These are phyloP conservation scores for Alternaria postmessia DNA, from an alignment of 2,329 filamentous ascomycete genomes.

Conservation along the genomic window DNA sequence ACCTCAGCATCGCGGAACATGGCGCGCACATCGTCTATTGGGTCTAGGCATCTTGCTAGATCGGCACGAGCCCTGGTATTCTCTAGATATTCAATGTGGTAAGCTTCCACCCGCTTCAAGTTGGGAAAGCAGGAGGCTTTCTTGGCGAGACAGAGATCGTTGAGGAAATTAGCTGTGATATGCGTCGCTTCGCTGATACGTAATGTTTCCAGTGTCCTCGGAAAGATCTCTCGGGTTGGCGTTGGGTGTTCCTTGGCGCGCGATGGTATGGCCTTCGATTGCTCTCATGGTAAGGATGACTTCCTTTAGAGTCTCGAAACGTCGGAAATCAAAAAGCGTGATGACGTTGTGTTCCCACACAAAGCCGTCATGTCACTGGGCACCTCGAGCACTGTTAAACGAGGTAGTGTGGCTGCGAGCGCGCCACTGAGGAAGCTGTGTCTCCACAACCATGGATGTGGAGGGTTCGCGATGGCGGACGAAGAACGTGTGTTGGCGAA, in stretches of 20 bases:
- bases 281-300: slow-evolving; percentile 24
- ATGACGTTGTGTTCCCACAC: background rate
- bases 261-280: slow-evolving; percentile 4
- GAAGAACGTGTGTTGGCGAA: slow-evolving; percentile 8
- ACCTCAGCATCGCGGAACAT: slow-evolving; percentile 11
- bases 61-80: background rate
- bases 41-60: background rate
- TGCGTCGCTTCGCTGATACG: slow-evolving; percentile 23
- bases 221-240: slow-evolving; percentile 17
- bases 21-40: slow-evolving; percentile 1
- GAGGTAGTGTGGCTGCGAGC: background rate
- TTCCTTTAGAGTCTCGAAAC: slow-evolving; percentile 17
- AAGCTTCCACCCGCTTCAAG: slow-evolving; percentile 22
- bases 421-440: slow-evolving; percentile 6
- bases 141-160: slow-evolving; percentile 17
- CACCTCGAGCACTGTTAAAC: slow-evolving; percentile 18
- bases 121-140: slow-evolving; percentile 3
- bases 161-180: slow-evolving; percentile 10
- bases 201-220: slow-evolving; percentile 20
- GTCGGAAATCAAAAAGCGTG: slow-evolving; percentile 14
- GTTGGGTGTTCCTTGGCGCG: background rate
- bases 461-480: background rate
- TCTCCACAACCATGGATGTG: slow-evolving; percentile 1
- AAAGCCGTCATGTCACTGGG: slow-evolving; percentile 18
- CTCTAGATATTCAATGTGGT: slow-evolving; percentile 1